Percentiles rank a stretch among this genome's conserved stretches.
Conservation (phyloP, 2,329 filamentous ascomycete genomes). For the Monilinia vaccinii-corymbosi region DNA sequence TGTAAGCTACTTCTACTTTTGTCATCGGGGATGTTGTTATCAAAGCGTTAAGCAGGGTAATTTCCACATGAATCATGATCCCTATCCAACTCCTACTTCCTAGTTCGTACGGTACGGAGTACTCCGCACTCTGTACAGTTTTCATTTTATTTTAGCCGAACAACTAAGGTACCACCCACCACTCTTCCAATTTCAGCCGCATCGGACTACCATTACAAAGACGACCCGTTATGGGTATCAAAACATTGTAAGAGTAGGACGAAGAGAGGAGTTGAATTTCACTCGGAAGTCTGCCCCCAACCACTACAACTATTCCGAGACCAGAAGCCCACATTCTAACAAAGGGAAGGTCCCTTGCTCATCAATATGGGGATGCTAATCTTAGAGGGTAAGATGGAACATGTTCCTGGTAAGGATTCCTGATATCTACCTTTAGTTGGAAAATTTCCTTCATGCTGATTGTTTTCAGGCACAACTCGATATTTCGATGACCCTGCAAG, state of each 20-base stretch:
- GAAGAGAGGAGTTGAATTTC: background rate
- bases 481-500: conserved; percentile 53
- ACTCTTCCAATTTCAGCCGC: background rate
- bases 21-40: no score
- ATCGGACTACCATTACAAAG: background rate
- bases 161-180: background rate
- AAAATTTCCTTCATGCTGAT: background rate
- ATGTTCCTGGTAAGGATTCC: conserved; percentile 60
- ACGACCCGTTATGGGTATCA: background rate
- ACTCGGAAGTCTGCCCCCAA: background rate
- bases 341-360: background rate
- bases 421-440: background rate
- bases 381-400: conserved; percentile 49
- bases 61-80: no score
- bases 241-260: background rate
- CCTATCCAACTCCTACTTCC: no score
- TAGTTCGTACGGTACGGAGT: no score
- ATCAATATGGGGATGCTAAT: conserved; percentile 47
- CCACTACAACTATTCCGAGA: background rate
- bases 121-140: no score
- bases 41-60: no score
- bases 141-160: no score
- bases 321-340: background rate
- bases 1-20: no score
- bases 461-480: conserved; percentile 44